Percentiles rank a stretch among this genome's conserved stretches.
Evolutionary conservation across 2,329 filamentous ascomycete species (phyloP).

Genomic region (Sclerotinia sclerotiorum): DNA sequence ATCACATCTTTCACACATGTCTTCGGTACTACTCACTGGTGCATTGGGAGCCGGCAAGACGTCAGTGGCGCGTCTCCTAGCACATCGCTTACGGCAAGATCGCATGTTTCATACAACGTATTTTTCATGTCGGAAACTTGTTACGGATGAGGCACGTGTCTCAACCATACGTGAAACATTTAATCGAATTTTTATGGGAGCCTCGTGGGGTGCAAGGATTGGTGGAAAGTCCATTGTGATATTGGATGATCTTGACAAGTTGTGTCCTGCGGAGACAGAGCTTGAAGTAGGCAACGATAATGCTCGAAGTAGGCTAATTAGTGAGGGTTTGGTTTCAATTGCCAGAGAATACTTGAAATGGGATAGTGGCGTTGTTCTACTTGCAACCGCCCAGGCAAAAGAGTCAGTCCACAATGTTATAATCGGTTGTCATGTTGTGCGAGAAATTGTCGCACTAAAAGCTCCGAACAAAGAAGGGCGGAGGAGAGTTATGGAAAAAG

Average conservation of each 20-base stretch:
- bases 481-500: slow-evolving; percentile 76
- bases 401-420: slow-evolving; percentile 89
- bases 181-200: slow-evolving; percentile 79
- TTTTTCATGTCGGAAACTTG: slow-evolving; percentile 80
- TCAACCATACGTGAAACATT: slow-evolving; percentile 89
- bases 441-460: slow-evolving; percentile 85
- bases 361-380: slow-evolving; percentile 77
- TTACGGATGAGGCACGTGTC: slow-evolving; percentile 87
- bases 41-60: slow-evolving; percentile 90
- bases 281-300: slow-evolving; percentile 93
- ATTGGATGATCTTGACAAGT: slow-evolving; percentile 87
- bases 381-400: slow-evolving; percentile 90
- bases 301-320: slow-evolving; percentile 85
- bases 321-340: slow-evolving; percentile 78
- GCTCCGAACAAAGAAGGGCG: slow-evolving; percentile 91
- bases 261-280: slow-evolving; percentile 92
- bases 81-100: slow-evolving; percentile 68
- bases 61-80: slow-evolving; percentile 72
- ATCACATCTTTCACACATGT: slow-evolving; percentile 77
- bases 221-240: slow-evolving; percentile 83
- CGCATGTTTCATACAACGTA: slow-evolving; percentile 80
- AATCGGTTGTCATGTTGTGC: slow-evolving; percentile 85
- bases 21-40: slow-evolving; percentile 86
- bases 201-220: slow-evolving; percentile 85
- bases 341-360: slow-evolving; percentile 80